Conservation (phyloP, 495 filamentous ascomycete genomes). For the Xylaria scruposa region DNA sequence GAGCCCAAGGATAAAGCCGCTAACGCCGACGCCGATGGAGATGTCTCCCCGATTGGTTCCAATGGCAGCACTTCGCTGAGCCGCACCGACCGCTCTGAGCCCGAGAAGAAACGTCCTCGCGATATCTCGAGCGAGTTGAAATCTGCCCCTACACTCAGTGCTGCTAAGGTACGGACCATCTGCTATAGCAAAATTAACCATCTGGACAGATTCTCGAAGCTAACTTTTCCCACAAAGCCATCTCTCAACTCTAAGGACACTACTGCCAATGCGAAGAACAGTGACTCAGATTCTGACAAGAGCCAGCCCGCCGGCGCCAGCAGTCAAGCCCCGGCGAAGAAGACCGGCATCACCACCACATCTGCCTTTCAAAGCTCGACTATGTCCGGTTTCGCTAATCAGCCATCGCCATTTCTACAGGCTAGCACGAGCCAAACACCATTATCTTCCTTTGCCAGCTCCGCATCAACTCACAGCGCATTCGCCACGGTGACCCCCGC, state of each 20-base stretch:
- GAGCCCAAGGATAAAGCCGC: slow-evolving; percentile 39
- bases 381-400: slow-evolving; percentile 38
- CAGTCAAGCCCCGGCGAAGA: slow-evolving; percentile 22
- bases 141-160: slow-evolving; percentile 7
- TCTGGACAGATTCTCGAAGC: slow-evolving; percentile 6
- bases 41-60: slow-evolving; percentile 45
- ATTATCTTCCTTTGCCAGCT: slow-evolving; percentile 48
- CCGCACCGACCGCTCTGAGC: slow-evolving; percentile 55
- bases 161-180: slow-evolving; percentile 9
- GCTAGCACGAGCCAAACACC: slow-evolving; percentile 35
- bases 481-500: slow-evolving; percentile 26
- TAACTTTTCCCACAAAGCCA: slow-evolving; percentile 15
- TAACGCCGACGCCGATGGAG: slow-evolving; percentile 38
- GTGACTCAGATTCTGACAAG: slow-evolving; percentile 21
- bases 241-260: background rate
- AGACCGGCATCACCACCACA: slow-evolving; percentile 27
- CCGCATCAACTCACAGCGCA: slow-evolving; percentile 30
- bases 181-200: background rate
- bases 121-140: slow-evolving; percentile 45
- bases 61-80: slow-evolving; percentile 38
- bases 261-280: slow-evolving; percentile 4
- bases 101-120: slow-evolving; percentile 63
- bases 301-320: slow-evolving; percentile 15
- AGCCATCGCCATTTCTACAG: slow-evolving; percentile 42
- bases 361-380: slow-evolving; percentile 40